These are phyloP conservation scores for Neurospora sp. DNA, from an alignment of 495 filamentous ascomycete species.

Conservation along the genomic window DNA sequence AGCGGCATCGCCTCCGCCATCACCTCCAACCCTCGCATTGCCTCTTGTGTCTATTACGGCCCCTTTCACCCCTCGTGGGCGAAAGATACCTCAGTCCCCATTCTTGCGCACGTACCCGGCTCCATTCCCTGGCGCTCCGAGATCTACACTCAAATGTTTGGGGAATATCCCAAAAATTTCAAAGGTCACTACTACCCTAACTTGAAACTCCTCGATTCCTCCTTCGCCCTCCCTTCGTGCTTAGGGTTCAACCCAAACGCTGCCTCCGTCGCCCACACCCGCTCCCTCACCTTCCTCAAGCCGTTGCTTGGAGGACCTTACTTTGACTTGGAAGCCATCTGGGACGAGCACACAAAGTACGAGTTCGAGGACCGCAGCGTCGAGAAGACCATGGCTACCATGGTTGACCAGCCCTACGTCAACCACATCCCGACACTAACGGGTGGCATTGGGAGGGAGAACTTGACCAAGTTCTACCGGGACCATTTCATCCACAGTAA, in stretches of 20 bases:
- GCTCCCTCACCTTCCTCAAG: conserved; percentile 42
- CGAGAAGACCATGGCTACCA: conserved; percentile 47
- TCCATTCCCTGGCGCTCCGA: background rate
- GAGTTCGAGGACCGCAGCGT: conserved; percentile 46
- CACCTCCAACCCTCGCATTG: conserved; percentile 15
- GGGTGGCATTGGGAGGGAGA: conserved; percentile 61
- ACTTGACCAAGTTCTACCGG: conserved; percentile 62
- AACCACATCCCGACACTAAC: conserved; percentile 52
- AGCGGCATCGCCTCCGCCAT: conserved; percentile 3
- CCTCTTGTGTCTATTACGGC: conserved; percentile 25
- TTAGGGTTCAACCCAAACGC: conserved; percentile 25
- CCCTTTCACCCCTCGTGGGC: background rate
- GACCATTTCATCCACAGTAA: conserved; percentile 64
- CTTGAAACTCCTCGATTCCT: conserved; percentile 5
- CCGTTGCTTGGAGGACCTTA: conserved; percentile 39
- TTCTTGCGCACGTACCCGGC: conserved; percentile 12
- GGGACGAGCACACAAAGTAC: conserved; percentile 48
- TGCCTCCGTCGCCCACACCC: conserved; percentile 40
- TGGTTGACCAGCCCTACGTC: conserved; percentile 51
- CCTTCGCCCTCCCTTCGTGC: conserved; percentile 35
- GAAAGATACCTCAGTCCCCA: background rate
- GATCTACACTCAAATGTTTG: background rate
- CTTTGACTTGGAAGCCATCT: conserved; percentile 52
- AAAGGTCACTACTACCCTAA: conserved; percentile 22
- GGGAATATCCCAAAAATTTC: background rate